Conservation (phyloP, 2,329 filamentous ascomycete genomes). For the Fusarium continuum region DNA sequence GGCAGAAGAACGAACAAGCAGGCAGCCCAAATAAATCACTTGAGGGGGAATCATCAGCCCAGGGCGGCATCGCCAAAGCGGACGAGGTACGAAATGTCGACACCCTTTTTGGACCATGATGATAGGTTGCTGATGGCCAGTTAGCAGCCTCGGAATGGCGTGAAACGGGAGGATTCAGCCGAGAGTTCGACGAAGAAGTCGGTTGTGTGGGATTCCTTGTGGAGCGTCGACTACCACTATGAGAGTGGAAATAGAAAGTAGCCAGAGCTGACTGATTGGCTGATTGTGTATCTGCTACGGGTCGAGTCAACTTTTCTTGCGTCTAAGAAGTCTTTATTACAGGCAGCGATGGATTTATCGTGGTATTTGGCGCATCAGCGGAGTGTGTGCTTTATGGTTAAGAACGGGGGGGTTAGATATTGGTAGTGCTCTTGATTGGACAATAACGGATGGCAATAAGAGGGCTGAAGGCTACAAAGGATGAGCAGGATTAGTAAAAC, state of each 20-base stretch:
- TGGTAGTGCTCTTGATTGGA: constrained; percentile 1
- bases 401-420: constrained; percentile 22
- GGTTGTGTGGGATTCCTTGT: constrained; percentile 69
- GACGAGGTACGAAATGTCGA: constrained; percentile 66
- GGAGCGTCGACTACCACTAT: constrained; percentile 67
- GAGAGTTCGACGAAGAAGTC: constrained; percentile 60
- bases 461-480: not conserved
- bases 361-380: constrained; percentile 22
- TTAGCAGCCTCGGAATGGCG: constrained; percentile 41
- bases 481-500: not conserved
- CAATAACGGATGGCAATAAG: not conserved
- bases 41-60: constrained; percentile 42
- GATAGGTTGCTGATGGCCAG: constrained; percentile 49
- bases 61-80: constrained; percentile 38
- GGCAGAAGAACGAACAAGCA: constrained; percentile 28
- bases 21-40: constrained; percentile 35
- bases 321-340: constrained; percentile 12
- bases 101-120: constrained; percentile 61
- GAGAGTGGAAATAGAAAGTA: constrained; percentile 53
- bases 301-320: not conserved
- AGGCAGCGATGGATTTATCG: constrained; percentile 20
- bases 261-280: not conserved
- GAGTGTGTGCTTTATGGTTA: constrained; percentile 16
- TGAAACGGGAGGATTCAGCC: constrained; percentile 52
- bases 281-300: not conserved